Base-by-base conservation (phyloP, 441 rosid species). In the Syzygium malaccense region DNA sequence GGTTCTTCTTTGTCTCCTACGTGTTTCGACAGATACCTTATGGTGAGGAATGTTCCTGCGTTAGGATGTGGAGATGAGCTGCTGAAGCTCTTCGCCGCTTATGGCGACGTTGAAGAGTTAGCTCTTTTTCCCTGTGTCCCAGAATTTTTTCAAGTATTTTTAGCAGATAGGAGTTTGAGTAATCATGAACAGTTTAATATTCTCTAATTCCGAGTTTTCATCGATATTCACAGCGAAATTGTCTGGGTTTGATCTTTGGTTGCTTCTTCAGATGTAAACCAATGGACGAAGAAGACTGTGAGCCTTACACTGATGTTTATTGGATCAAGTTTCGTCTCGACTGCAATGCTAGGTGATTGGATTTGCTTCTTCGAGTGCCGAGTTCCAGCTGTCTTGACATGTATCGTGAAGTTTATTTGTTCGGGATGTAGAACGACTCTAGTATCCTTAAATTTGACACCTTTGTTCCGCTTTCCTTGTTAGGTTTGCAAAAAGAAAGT, bases 221-320 rank as follows among this genome's bases (percentile, higher is more conserved):
- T 20, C 45, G 49, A 71, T 71, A 75, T 41, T 23, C 51, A 11
- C 4, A 3, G n/a, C 0, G 18, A 41, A 41, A 41, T 41, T 75
- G 10, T 75, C 83, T 8, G 25, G 83, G 17, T 75, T 48, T 75
- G 83, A 75, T 75, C 51, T 75, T 41, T 75, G n/a, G 51, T 88
- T 66, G 60, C 79, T 23, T 37, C 49, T n/a, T 88, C 87, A 96
- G 99, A 89, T 93, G 95, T 90, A 97, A 97, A 90, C 98, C 99
- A 26, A 98, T 98, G 99, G 99, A 98, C 92, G 98, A 95, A 2
- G 99, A 97, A 92, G 99, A 96, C 8, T 96, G 97, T 86, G 97
- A 92, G 64, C 93, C 90, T 56, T 96, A 95, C 87, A 98, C 98
- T 7, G 98, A 97, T 93, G 99, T 97, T 53, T 96, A 94, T 88